Evolutionary conservation across 164 flowering plant species (phyloP).

Genomic region (Magnolia sinica): DNA sequence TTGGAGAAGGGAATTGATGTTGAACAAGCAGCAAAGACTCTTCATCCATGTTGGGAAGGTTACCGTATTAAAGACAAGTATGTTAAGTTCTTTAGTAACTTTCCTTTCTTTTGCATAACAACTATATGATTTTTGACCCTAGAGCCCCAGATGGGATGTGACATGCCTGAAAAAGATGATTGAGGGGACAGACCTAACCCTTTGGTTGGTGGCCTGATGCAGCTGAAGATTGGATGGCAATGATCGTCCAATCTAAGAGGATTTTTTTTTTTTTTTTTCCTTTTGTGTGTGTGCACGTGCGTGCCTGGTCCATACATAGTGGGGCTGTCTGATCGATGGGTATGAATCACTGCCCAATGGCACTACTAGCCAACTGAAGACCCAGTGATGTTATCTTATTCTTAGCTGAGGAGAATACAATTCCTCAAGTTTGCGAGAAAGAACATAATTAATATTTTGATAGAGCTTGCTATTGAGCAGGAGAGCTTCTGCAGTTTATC

Average conservation of each 20-base stretch:
- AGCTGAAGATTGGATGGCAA: neutral
- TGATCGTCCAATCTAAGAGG: neutral
- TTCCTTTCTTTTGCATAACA: neutral
- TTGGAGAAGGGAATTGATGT: conserved; percentile 59
- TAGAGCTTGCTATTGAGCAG: conserved; percentile 24
- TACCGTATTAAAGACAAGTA: conserved; percentile 70
- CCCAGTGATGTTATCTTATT: no score
- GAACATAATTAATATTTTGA: neutral
- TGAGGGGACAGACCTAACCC: neutral
- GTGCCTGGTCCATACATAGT: neutral
- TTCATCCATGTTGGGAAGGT: conserved; percentile 86
- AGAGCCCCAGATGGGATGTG: neutral
- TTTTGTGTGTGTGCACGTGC: neutral
- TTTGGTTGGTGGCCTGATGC: neutral
- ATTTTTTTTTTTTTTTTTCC: neutral
- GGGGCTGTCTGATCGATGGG: neutral
- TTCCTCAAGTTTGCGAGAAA: neutral
- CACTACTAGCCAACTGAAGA: neutral
- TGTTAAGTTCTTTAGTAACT: neutral
- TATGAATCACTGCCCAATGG: neutral
- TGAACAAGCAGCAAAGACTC: conserved; percentile 56
- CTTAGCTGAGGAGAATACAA: neutral
- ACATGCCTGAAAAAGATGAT: neutral
- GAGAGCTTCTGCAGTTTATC: conserved; percentile 65
- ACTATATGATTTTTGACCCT: no score